phyloP scores from a whole-genome alignment of 495 filamentous ascomycete species.

The Endocarpon pusillum region DNA sequence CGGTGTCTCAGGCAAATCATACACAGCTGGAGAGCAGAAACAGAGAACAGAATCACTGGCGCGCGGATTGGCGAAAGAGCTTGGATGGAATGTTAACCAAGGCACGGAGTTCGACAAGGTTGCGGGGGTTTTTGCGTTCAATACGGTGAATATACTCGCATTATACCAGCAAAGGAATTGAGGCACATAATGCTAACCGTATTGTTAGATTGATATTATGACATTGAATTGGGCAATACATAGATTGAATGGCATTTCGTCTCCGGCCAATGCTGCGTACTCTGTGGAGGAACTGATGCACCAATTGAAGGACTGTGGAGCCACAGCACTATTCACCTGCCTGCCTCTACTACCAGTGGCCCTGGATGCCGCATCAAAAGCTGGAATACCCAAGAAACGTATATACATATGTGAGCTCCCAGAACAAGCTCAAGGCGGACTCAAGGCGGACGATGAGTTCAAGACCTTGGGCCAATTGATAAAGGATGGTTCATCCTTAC shows the following conservation, averaged over 20 bases:
- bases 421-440: conserved; percentile 26
- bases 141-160: conserved; percentile 56
- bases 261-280: conserved; percentile 75
- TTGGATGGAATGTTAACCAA: conserved; percentile 57
- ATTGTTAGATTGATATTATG: conserved; percentile 56
- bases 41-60: conserved; percentile 55
- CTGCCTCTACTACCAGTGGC: conserved; percentile 52
- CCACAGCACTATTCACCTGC: conserved; percentile 68
- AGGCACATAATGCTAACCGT: conserved; percentile 6
- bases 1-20: conserved; percentile 56
- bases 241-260: conserved; percentile 54
- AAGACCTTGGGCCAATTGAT: conserved; percentile 59
- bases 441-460: conserved; percentile 32
- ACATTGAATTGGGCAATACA: conserved; percentile 63
- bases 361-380: conserved; percentile 47
- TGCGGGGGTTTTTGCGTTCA: conserved; percentile 56
- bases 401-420: conserved; percentile 63
- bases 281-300: conserved; percentile 57
- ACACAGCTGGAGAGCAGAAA: conserved; percentile 45
- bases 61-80: conserved; percentile 49
- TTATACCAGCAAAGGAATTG: too few relatives aligned
- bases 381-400: conserved; percentile 49
- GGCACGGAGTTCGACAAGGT: conserved; percentile 82
- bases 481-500: conserved; percentile 41
- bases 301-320: conserved; percentile 59